Percentiles rank a stretch among this genome's conserved stretches.
These are phyloP conservation scores for Candida stauntonica DNA, from an alignment of 805 yeast species.

Conservation along the genomic window DNA sequence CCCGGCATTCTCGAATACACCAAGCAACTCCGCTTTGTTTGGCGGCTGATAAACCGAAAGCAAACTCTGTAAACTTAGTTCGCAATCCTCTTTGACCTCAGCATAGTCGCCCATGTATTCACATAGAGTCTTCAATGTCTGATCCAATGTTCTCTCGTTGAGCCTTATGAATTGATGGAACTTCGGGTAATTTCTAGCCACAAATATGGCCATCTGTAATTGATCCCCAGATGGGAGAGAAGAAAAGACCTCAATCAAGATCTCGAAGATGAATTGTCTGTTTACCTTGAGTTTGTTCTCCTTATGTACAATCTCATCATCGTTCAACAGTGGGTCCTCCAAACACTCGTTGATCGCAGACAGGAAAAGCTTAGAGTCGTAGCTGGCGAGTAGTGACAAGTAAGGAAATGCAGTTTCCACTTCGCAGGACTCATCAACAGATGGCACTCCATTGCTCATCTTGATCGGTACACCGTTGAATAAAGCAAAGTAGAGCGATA, in stretches of 20 bases:
- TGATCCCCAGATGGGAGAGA: constrained; percentile 30
- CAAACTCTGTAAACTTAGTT: constrained; percentile 70
- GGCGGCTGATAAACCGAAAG: constrained; percentile 62
- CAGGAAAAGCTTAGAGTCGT: constrained; percentile 55
- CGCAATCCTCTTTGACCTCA: constrained; percentile 50
- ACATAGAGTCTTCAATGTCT: constrained; percentile 48
- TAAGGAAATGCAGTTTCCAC: constrained; percentile 65
- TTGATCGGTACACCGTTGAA: constrained; percentile 50
- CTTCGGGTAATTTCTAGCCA: constrained; percentile 79
- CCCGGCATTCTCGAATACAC: constrained; percentile 47
- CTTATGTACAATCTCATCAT: constrained; percentile 37
- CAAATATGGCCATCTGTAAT: constrained; percentile 54
- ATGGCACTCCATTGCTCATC: constrained; percentile 28
- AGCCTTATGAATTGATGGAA: constrained; percentile 77
- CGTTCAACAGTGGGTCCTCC: constrained; percentile 75
- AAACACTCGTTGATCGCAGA: constrained; percentile 74
- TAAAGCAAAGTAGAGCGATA: constrained; percentile 47
- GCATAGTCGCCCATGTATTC: constrained; percentile 28
- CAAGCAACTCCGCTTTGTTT: constrained; percentile 44
- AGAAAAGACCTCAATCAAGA: constrained; percentile 55
- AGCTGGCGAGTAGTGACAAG: constrained; percentile 50
- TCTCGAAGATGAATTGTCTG: constrained; percentile 76
- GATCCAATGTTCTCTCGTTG: constrained; percentile 52
- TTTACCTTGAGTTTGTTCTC: constrained; percentile 36
- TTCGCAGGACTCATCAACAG: constrained; percentile 27